phyloP scores from a whole-genome alignment of 2,329 filamentous ascomycete species.

The Endothia cerciana region DNA sequence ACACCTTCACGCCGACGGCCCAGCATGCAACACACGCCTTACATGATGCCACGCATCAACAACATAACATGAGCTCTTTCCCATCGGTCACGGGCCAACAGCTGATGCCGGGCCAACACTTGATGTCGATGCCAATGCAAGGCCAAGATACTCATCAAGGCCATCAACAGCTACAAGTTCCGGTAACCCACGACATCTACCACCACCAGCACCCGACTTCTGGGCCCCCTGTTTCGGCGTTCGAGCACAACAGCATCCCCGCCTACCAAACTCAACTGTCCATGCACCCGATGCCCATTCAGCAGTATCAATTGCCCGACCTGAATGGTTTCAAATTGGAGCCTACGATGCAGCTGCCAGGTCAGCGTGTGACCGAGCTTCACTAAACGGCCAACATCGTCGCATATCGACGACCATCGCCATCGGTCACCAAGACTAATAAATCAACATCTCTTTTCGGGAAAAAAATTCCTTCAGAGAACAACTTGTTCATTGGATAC shows the following conservation, averaged over 20 bases:
- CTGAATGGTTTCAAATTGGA: slow-evolving; percentile 5
- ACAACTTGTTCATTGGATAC: background rate
- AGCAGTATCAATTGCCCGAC: slow-evolving; percentile 10
- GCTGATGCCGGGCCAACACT: slow-evolving; percentile 20
- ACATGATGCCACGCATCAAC: slow-evolving; percentile 50
- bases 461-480: background rate
- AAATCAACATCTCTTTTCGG: background rate
- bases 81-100: slow-evolving; percentile 33
- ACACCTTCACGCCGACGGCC: slow-evolving; percentile 55
- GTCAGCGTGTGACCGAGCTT: slow-evolving; percentile 2
- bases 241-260: slow-evolving; percentile 7
- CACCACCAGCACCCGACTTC: slow-evolving; percentile 17
- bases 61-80: slow-evolving; percentile 39
- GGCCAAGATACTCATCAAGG: slow-evolving; percentile 13
- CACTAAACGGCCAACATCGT: background rate
- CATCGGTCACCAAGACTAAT: background rate
- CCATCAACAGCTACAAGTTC: slow-evolving; percentile 17
- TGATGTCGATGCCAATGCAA: slow-evolving; percentile 19
- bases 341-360: background rate
- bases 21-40: slow-evolving; percentile 53
- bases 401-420: background rate
- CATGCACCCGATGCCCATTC: slow-evolving; percentile 8
- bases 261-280: slow-evolving; percentile 3
- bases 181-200: slow-evolving; percentile 20
- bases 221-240: slow-evolving; percentile 12